These are phyloP conservation scores for Leishmania gerbilli DNA, from an alignment of 208 protist genomes.

Conservation along the genomic window DNA sequence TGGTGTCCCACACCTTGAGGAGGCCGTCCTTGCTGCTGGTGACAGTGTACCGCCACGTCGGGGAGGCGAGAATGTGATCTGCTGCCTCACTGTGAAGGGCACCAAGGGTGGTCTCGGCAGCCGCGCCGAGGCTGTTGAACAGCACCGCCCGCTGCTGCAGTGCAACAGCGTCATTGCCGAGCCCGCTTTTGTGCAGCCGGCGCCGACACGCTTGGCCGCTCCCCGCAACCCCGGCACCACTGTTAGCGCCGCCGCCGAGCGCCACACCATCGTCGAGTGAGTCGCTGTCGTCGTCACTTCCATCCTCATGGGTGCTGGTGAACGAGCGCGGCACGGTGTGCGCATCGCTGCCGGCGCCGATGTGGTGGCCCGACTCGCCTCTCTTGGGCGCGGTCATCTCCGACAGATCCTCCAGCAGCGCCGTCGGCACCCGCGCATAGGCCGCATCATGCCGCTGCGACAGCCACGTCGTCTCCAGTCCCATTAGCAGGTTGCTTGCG, in stretches of 20 bases:
- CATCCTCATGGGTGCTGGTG: not conserved
- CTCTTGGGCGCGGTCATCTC: constrained; percentile 1
- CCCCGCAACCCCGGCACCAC: constrained; percentile 13
- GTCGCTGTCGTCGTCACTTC: constrained; percentile 32
- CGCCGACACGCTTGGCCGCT: constrained; percentile 10
- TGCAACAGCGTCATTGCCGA: constrained; percentile 17
- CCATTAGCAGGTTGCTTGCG: constrained; percentile 78
- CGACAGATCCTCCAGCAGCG: constrained; percentile 49
- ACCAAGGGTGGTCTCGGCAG: constrained; percentile 52
- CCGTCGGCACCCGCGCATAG: constrained; percentile 51
- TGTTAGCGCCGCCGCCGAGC: not conserved
- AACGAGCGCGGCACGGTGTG: not conserved
- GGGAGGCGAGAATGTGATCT: constrained; percentile 62
- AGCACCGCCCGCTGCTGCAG: constrained; percentile 20
- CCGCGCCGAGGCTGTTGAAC: constrained; percentile 26
- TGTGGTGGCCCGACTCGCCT: not conserved
- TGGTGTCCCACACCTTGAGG: constrained; percentile 77
- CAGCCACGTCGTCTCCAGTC: constrained; percentile 25
- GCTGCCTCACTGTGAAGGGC: constrained; percentile 61
- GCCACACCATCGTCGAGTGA: constrained; percentile 11
- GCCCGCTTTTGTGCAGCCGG: constrained; percentile 6
- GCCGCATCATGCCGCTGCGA: constrained; percentile 15
- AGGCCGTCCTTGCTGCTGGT: constrained; percentile 81
- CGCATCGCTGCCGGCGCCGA: not conserved
- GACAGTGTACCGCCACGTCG: constrained; percentile 43